Conservation (phyloP, 2,329 filamentous ascomycete species). For the Nigrospora sphaerica region DNA sequence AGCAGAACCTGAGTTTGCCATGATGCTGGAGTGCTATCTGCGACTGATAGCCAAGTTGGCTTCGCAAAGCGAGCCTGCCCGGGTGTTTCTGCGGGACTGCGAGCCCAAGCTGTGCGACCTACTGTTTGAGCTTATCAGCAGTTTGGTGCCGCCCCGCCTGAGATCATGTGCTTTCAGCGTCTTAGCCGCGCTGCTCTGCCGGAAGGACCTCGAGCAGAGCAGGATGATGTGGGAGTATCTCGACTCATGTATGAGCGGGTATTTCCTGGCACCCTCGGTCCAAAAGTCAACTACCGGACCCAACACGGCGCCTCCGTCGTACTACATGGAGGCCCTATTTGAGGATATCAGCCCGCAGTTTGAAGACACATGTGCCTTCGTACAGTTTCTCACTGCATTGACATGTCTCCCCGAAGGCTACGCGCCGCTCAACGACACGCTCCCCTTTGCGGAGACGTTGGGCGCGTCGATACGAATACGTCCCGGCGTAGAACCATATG, state of each 20-base stretch:
- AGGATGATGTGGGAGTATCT: constrained; percentile 73
- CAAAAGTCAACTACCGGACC: constrained; percentile 10
- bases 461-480: constrained; percentile 67
- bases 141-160: constrained; percentile 67
- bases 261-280: constrained; percentile 27
- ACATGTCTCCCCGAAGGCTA: constrained; percentile 58
- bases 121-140: constrained; percentile 72
- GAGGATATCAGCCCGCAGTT: constrained; percentile 70
- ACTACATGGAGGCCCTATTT: constrained; percentile 57
- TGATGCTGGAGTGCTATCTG: constrained; percentile 94
- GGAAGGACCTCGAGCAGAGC: constrained; percentile 62
- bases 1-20: constrained; percentile 81
- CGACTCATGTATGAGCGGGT: constrained; percentile 71
- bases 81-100: constrained; percentile 64
- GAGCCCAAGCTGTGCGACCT: constrained; percentile 65
- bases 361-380: constrained; percentile 79
- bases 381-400: constrained; percentile 68
- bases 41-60: constrained; percentile 79
- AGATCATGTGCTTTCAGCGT: constrained; percentile 79
- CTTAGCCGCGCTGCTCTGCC: constrained; percentile 65
- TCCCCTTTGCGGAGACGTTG: constrained; percentile 83
- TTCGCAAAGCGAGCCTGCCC: constrained; percentile 63
- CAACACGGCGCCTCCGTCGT: constrained; percentile 21
- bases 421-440: constrained; percentile 58
- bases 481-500: constrained; percentile 83